phyloP scores from a whole-genome alignment of 2,329 filamentous ascomycete species.

The Exophiala viscosa region DNA sequence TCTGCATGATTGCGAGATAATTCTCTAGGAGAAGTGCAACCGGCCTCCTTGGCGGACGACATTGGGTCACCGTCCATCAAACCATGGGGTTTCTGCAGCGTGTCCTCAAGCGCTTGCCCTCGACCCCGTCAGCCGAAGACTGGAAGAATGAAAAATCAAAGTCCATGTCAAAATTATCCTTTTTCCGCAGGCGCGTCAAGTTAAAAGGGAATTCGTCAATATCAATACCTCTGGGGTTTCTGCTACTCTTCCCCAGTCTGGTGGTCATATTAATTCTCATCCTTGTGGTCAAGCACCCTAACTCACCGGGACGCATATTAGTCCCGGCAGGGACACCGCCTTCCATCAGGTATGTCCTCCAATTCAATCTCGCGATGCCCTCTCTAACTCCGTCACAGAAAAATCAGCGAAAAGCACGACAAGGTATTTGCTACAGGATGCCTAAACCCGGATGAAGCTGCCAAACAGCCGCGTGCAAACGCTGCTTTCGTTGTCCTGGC shows the following conservation, averaged over 20 bases:
- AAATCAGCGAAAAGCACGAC: slow-evolving; percentile 96
- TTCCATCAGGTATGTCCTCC: slow-evolving; percentile 68
- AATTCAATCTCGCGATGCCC: slow-evolving; percentile 11
- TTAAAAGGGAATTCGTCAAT: slow-evolving; percentile 87
- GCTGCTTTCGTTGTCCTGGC: slow-evolving; percentile 94
- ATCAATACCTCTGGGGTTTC: slow-evolving; percentile 86
- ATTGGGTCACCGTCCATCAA: slow-evolving; percentile 5
- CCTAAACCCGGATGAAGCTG: slow-evolving; percentile 67
- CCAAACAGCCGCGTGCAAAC: slow-evolving; percentile 76
- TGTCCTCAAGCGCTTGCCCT: slow-evolving; percentile 50
- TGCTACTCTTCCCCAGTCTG: slow-evolving; percentile 86
- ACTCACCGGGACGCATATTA: slow-evolving; percentile 73
- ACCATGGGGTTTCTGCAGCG: slow-evolving; percentile 53
- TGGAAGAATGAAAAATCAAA: slow-evolving; percentile 42
- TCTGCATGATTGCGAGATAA: slow-evolving; percentile 18
- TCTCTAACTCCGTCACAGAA: slow-evolving; percentile 51
- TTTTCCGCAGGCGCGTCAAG: slow-evolving; percentile 81
- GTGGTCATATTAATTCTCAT: slow-evolving; percentile 87
- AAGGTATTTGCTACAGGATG: slow-evolving; percentile 94
- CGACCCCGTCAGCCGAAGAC: slow-evolving; percentile 45
- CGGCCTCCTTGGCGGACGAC: slow-evolving; percentile 11
- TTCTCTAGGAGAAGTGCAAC: slow-evolving; percentile 12
- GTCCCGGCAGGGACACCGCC: slow-evolving; percentile 86
- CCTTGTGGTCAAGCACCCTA: slow-evolving; percentile 83
- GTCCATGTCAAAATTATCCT: slow-evolving; percentile 59